Percentiles rank a stretch among this genome's conserved stretches.
Conservation (phyloP, 192 early-diverging fungal species). For the Backusella liffmaniae region DNA sequence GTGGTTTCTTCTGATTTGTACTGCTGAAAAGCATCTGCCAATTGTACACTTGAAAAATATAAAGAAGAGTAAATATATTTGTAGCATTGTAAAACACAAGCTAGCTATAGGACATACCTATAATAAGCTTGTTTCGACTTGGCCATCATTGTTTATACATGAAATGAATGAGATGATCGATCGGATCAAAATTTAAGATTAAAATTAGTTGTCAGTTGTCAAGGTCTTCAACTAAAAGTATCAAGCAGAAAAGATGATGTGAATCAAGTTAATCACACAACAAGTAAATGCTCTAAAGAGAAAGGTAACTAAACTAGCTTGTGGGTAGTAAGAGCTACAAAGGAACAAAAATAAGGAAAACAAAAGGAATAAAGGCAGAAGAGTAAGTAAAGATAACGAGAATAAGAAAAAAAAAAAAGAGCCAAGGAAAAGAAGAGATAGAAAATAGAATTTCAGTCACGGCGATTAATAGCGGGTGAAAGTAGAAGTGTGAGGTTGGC, state of each 20-base stretch:
- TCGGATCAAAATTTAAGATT: constrained; percentile 2
- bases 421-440: not conserved
- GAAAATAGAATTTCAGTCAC: constrained; percentile 4
- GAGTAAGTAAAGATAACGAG: not conserved
- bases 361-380: not conserved
- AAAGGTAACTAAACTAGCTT: not conserved
- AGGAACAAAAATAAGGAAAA: not conserved
- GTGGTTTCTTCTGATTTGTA: not conserved
- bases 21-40: not conserved
- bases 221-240: not conserved
- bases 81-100: not conserved
- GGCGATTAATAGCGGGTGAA: not conserved
- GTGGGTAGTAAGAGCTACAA: not conserved
- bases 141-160: constrained; percentile 1
- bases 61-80: not conserved
- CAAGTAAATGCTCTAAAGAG: not conserved
- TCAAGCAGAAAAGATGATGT: not conserved
- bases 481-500: not conserved
- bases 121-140: constrained; percentile 6
- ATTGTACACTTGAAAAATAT: not conserved
- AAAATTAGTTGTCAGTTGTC: not conserved
- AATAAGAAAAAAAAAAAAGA: not conserved
- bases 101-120: not conserved
- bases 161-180: not conserved
- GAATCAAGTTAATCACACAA: constrained; percentile 3